Evolutionary conservation across 1,284 basidiomycete genomes (phyloP).

Genomic region (Takashimella tepidaria): DNA sequence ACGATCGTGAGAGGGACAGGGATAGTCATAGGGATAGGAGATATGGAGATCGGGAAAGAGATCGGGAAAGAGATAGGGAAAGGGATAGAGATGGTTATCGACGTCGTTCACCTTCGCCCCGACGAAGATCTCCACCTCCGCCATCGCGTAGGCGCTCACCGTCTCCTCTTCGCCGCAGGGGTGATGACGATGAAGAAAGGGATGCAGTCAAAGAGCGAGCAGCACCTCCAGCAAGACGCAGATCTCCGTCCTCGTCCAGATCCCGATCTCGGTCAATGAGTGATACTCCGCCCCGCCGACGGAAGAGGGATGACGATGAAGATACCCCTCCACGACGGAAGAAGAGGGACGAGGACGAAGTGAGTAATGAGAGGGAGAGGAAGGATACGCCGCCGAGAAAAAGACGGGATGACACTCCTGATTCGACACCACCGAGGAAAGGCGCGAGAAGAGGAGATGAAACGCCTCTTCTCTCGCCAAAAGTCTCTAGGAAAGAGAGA

Average conservation of each 20-base stretch:
- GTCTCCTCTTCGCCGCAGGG: background rate
- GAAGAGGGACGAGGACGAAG: background rate
- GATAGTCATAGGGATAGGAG: too few relatives aligned
- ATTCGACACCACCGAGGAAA: background rate
- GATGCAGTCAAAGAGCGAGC: background rate
- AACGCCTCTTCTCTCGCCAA: too few relatives aligned
- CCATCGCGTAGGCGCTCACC: background rate
- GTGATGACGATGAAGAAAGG: background rate
- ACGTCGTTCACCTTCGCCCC: constrained; percentile 1
- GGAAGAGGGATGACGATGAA: constrained; percentile 10
- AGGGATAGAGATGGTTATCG: background rate
- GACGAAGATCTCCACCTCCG: background rate
- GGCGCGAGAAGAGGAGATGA: background rate
- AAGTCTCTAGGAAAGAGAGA: background rate
- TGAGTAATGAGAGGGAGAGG: background rate
- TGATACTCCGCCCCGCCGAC: constrained; percentile 11
- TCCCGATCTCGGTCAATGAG: background rate
- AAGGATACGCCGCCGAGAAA: constrained; percentile 1
- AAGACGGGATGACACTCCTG: background rate
- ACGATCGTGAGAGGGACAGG: constrained; percentile 2
- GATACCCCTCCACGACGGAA: constrained; percentile 7
- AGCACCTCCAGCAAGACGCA: background rate
- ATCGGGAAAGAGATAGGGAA: too few relatives aligned
- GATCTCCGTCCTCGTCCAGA: background rate
- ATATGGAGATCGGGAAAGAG: constrained; percentile 8